These are phyloP conservation scores for Chlamydomonas eustigma DNA, from an alignment of 139 green algal species.

Conservation along the genomic window DNA sequence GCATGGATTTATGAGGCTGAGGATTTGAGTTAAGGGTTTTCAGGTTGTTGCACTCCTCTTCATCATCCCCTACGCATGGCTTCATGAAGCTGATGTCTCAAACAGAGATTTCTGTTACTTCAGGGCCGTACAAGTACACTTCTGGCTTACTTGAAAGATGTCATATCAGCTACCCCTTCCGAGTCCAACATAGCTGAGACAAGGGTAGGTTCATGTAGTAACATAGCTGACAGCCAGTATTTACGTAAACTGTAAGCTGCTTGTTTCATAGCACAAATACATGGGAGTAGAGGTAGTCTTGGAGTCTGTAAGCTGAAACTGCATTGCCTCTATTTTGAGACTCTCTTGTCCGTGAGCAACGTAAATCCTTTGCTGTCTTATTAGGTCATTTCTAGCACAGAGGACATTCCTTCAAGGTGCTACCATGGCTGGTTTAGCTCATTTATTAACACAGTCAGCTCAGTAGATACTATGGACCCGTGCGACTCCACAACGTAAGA, in stretches of 20 bases:
- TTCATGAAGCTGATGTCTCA: too few relatives aligned
- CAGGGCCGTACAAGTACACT: slow-evolving; percentile 29
- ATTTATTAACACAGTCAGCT: slow-evolving; percentile 24
- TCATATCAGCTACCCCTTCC: neutral
- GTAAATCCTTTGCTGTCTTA: neutral
- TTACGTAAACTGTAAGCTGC: too few relatives aligned
- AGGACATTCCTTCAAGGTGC: slow-evolving; percentile 38
- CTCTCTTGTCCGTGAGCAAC: neutral
- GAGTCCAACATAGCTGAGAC: slow-evolving; percentile 13
- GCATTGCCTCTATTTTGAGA: neutral
- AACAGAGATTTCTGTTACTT: too few relatives aligned
- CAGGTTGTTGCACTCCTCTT: too few relatives aligned
- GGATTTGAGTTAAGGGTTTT: too few relatives aligned
- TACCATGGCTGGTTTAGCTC: slow-evolving; percentile 31
- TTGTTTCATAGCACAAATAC: too few relatives aligned
- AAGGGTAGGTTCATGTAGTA: slow-evolving; percentile 12
- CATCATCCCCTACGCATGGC: too few relatives aligned
- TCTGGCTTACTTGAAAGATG: slow-evolving; percentile 25
- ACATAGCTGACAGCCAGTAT: too few relatives aligned
- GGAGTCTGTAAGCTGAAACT: neutral
- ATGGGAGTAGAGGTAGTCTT: too few relatives aligned
- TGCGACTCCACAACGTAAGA: slow-evolving; percentile 34
- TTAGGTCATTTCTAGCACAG: slow-evolving; percentile 36
- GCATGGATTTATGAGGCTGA: too few relatives aligned
- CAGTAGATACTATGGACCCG: slow-evolving; percentile 31